Base-by-base conservation (phyloP, 345 rosid genomes). In the Microthlaspi erraticum region DNA sequence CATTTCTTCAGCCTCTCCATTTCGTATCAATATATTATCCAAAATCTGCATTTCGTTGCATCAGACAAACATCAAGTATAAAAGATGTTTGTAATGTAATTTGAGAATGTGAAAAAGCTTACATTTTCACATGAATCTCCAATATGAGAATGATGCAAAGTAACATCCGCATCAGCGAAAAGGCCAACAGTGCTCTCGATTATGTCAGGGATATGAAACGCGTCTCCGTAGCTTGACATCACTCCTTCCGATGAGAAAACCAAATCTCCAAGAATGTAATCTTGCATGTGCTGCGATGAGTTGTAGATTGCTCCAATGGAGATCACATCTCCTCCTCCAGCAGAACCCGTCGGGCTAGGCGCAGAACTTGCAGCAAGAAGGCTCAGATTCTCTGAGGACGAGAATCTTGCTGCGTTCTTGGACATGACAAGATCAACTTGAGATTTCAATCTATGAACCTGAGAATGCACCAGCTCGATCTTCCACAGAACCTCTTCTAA, bases 141-240 rank as follows among this genome's bases (percentile, higher is more conserved):
- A 32, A 81, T 75, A 56, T 85, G 84, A 34, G 87, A 81, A 74
- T 78, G 86, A 42, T 82, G 90, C 66, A 86, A 81, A 45, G 96
- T 83, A 29, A 90, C 94, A 64, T 90, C 91, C 10, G 92, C 88
- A 60, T 84, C 87, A 8, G 97, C 85, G 75, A 95, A 79, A 43
- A 92, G 74, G 66, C 97, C 96, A 1, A 82, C 92, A 14, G 92
- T 95, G 76, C 98, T 92, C 80, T 95, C 99, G 16, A 94, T 90
- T 57, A 92, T 87, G 58, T 94, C 98, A 18, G 99, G 98, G 11
- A 88, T 89, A 56, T 88, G 89, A 76, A 88, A 60, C 62, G 81
- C 88, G 60, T 86, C 90, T 32, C 84, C 89, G 60, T 80, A 86
- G 78, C 85, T 86, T 9, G 89, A 86, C 29, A 80, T 70, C n/a